Evolutionary conservation across 1,284 basidiomycete genomes (phyloP), one percentile per base, ranked within the genome.

Genomic region (Leccinum griseonigrum): DNA sequence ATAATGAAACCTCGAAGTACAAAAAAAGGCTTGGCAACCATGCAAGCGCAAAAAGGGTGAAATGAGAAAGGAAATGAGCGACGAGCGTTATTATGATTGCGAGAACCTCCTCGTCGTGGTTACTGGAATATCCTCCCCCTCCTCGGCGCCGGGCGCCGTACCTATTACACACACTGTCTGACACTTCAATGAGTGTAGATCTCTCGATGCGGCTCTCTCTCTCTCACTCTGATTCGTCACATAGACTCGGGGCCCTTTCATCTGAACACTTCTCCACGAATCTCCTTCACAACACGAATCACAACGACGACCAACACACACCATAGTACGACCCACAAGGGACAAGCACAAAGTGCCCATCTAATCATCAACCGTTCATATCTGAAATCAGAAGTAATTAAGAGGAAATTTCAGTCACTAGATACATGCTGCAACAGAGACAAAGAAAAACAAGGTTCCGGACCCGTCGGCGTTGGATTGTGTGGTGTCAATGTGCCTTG

Each of bases 391-490:
- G 18, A 46, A 11, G 43, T 46, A 11, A 46, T 48, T 8, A 26
- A 48, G 26, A 26, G 22, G 22, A 48, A 22, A 26, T 8, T 22
- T 48, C 13, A 48, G 46, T 38, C 36, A 46, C 43, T 18, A 26
- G 22, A 26, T 18, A 9, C 43, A n/a, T 46, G 18, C 9, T 16
- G 50, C 50, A 16, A 29, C 38, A 36, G 53, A 52, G 22, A 48
- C 22, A 55, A 59, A 60, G 63, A 56, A 50, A 61, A 69, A 69
- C 64, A 73, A 74, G 71, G 70, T 74, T 71, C 70, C 73, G 70
- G 61, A 58, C 54, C 56, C 18, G 57, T 68, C 70, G 70, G 67
- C 53, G 64, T 72, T 48, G 46, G 22, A 22, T 48, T 22, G 43
- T 5, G 7, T 13, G 22, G 18, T 14, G 38, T 38, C 36, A 38